Evolutionary conservation across 106 monocot species (phyloP).

Genomic region (Acorus gramineus): DNA sequence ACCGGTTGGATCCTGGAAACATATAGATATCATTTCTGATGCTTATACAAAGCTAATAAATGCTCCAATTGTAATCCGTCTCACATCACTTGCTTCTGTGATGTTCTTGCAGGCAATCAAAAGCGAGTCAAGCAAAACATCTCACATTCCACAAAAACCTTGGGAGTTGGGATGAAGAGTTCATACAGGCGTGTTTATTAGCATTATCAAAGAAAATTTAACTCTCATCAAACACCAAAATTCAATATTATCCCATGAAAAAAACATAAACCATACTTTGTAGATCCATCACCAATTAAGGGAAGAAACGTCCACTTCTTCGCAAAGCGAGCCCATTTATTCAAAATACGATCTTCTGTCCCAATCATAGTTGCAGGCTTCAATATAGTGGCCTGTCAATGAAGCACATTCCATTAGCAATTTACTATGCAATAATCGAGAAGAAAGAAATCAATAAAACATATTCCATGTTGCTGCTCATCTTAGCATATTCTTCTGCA

Average conservation of each 20-base stretch:
- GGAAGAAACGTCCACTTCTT: slow-evolving; percentile 90
- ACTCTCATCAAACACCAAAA: slow-evolving; percentile 4
- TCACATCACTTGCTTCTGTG: too few relatives aligned
- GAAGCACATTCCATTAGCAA: slow-evolving; percentile 2
- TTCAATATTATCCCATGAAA: background rate
- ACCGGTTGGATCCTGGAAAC: slow-evolving; percentile 89
- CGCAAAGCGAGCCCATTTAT: slow-evolving; percentile 90
- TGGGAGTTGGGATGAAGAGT: too few relatives aligned
- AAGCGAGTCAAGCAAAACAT: too few relatives aligned
- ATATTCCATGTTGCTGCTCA: background rate
- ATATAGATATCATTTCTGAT: background rate
- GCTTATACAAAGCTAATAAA: too few relatives aligned
- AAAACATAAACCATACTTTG: slow-evolving; percentile 38
- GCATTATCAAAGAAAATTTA: background rate
- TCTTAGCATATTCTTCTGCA: too few relatives aligned
- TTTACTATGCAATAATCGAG: background rate
- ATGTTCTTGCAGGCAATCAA: too few relatives aligned
- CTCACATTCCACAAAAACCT: too few relatives aligned
- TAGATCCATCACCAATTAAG: slow-evolving; percentile 79
- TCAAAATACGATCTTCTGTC: slow-evolving; percentile 91
- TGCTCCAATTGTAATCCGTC: too few relatives aligned
- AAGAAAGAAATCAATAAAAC: background rate
- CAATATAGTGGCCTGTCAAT: slow-evolving; percentile 80
- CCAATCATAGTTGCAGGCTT: slow-evolving; percentile 75
- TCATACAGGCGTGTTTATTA: background rate